Evolutionary conservation across 441 rosid species (phyloP).

Genomic region (Caryocar brasiliense): DNA sequence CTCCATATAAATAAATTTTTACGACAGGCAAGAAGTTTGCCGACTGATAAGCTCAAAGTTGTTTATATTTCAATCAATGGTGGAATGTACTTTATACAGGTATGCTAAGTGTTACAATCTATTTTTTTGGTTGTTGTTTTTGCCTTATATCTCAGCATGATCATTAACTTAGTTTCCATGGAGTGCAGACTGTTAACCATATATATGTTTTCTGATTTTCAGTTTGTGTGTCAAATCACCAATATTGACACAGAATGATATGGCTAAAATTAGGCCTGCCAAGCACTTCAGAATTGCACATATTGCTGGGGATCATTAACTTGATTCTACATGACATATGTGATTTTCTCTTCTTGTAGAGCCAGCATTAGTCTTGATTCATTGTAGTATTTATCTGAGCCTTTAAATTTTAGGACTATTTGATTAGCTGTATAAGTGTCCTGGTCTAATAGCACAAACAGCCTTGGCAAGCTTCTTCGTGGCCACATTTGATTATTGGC

Average conservation of each 20-base stretch:
- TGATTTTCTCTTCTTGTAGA: background rate
- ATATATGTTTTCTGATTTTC: too few species aligned
- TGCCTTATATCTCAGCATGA: background rate
- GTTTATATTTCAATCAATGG: slow-evolving; percentile 39
- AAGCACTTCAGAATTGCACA: too few species aligned
- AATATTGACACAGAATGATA: too few species aligned
- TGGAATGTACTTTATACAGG: slow-evolving; percentile 53
- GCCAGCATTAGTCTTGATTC: background rate
- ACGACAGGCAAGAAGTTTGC: slow-evolving; percentile 56
- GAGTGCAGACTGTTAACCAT: background rate
- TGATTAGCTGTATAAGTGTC: background rate
- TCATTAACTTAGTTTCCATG: background rate
- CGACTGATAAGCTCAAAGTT: slow-evolving; percentile 47
- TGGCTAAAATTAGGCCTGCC: too few species aligned
- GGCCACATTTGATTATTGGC: background rate
- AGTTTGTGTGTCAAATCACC: too few species aligned
- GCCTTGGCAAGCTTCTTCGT: background rate
- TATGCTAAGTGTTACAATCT: slow-evolving; percentile 2
- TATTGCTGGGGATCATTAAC: too few species aligned
- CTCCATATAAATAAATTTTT: too few species aligned
- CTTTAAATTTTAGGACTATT: background rate
- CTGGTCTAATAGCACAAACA: background rate
- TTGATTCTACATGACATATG: too few species aligned
- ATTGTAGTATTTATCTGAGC: background rate
- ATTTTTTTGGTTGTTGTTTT: background rate